A percentile compares a stretch with the other conserved stretches of the same genome.
Conservation (phyloP, 805 yeast species). For the Ogataea pignaliae region DNA sequence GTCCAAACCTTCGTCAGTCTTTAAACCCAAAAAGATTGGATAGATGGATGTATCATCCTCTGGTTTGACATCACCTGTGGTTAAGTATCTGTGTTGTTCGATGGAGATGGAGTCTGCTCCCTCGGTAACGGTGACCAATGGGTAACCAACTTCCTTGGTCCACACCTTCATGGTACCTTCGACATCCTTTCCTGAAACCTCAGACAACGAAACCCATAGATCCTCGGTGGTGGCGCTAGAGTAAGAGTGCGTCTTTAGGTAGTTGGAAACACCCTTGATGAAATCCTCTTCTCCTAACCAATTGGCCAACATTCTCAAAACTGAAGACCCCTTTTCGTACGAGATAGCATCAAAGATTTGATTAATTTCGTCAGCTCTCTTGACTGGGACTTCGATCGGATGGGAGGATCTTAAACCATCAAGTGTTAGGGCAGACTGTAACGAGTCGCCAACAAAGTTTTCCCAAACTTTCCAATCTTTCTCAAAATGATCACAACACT, state of each 20-base stretch:
- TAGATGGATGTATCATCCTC: constrained; percentile 58
- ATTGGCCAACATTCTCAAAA: constrained; percentile 70
- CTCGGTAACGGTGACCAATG: constrained; percentile 51
- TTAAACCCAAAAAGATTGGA: constrained; percentile 49
- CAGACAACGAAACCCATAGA: constrained; percentile 64
- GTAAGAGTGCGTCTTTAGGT: constrained; percentile 58
- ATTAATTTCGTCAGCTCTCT: constrained; percentile 73
- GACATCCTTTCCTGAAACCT: constrained; percentile 64
- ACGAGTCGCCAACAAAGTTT: constrained; percentile 50
- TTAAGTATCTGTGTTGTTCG: constrained; percentile 58
- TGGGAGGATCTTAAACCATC: constrained; percentile 67
- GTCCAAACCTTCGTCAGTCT: constrained; percentile 25
- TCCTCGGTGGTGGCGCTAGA: constrained; percentile 72
- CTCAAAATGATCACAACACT: constrained; percentile 62
- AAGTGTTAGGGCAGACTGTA: constrained; percentile 48
- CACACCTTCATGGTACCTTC: constrained; percentile 61
- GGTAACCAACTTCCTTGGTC: constrained; percentile 75
- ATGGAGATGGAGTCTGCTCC: constrained; percentile 31
- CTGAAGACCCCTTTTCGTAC: constrained; percentile 76
- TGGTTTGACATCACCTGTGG: constrained; percentile 58
- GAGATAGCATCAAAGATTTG: constrained; percentile 84
- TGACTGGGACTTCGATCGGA: constrained; percentile 84
- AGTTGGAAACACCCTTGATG: constrained; percentile 67
- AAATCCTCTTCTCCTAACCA: constrained; percentile 68
- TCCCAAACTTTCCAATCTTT: constrained; percentile 82